Percentiles rank a stretch among this genome's conserved stretches.
These are phyloP conservation scores for Umbelopsis isabellina DNA, from an alignment of 192 early-diverging fungal genomes.

Conservation along the genomic window DNA sequence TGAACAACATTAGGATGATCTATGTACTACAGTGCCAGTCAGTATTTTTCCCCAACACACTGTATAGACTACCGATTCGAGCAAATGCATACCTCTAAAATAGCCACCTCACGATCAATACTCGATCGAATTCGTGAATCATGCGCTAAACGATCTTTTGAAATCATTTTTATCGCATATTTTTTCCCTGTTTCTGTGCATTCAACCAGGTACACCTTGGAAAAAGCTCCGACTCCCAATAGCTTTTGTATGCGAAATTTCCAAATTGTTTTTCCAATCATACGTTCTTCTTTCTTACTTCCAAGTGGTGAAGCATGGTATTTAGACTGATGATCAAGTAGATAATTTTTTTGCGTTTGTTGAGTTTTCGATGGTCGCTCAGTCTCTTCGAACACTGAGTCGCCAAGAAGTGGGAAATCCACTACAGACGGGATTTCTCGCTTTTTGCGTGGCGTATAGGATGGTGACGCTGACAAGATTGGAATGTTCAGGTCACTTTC, in stretches of 20 bases:
- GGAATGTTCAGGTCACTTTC: conserved; percentile 24
- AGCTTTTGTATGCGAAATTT: conserved; percentile 31
- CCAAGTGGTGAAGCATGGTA: not conserved
- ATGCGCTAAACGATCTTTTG: conserved; percentile 28
- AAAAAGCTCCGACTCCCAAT: conserved; percentile 41
- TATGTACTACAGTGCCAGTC: conserved; percentile 41
- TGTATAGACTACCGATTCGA: not conserved
- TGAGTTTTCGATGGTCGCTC: not conserved
- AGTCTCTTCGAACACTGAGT: conserved; percentile 14
- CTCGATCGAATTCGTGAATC: conserved; percentile 41
- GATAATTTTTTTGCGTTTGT: not conserved
- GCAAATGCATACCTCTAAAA: conserved; percentile 34
- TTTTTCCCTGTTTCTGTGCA: conserved; percentile 19
- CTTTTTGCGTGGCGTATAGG: conserved; percentile 22
- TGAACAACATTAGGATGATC: conserved; percentile 72
- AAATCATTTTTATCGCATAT: conserved; percentile 41
- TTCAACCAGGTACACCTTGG: conserved; percentile 37
- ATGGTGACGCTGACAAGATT: conserved; percentile 32
- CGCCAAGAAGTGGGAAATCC: conserved; percentile 32
- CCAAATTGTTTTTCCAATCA: conserved; percentile 32
- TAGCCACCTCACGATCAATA: conserved; percentile 41
- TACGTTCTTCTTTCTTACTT: conserved; percentile 21
- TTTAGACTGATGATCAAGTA: conserved; percentile 1
- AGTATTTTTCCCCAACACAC: not conserved
- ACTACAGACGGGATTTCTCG: conserved; percentile 26